These are phyloP conservation scores for Yamadazyma membranifaciens DNA, from an alignment of 1,139 yeast species.

Conservation along the genomic window DNA sequence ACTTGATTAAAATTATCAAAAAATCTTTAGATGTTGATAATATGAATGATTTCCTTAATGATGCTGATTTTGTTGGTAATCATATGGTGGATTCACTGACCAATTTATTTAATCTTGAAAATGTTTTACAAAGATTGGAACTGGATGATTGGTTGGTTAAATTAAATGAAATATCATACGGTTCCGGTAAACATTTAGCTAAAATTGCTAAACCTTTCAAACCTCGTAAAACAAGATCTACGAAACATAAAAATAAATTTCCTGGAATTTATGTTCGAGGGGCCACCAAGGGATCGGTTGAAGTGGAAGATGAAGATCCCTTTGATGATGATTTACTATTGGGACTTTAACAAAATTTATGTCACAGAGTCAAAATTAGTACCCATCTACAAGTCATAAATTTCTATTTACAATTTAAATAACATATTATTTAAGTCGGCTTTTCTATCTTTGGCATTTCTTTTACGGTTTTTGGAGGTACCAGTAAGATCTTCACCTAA, in stretches of 20 bases:
- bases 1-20: constrained; percentile 24
- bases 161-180: constrained; percentile 13
- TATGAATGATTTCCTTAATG: constrained; percentile 21
- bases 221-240: constrained; percentile 12
- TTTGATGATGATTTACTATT: constrained; percentile 30
- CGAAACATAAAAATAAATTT: constrained; percentile 13
- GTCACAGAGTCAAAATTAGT: background rate
- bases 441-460: constrained; percentile 49
- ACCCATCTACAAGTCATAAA: too few relatives aligned
- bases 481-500: constrained; percentile 45
- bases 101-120: constrained; percentile 30
- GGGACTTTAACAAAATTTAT: constrained; percentile 5
- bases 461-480: constrained; percentile 31
- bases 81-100: constrained; percentile 20
- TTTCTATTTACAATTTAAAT: constrained; percentile 31
- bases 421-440: constrained; percentile 39
- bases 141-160: constrained; percentile 19
- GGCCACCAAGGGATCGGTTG: constrained; percentile 22
- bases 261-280: constrained; percentile 7
- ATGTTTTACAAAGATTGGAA: constrained; percentile 20
- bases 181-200: constrained; percentile 20
- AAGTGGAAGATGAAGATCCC: constrained; percentile 28
- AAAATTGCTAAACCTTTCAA: constrained; percentile 11
- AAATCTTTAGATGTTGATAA: constrained; percentile 26
- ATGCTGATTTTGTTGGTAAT: constrained; percentile 26